Evolutionary conservation across 2,329 filamentous ascomycete species (phyloP), one percentile per base, ranked within the genome.

Genomic region (Iodosphaeria phyllophila): DNA sequence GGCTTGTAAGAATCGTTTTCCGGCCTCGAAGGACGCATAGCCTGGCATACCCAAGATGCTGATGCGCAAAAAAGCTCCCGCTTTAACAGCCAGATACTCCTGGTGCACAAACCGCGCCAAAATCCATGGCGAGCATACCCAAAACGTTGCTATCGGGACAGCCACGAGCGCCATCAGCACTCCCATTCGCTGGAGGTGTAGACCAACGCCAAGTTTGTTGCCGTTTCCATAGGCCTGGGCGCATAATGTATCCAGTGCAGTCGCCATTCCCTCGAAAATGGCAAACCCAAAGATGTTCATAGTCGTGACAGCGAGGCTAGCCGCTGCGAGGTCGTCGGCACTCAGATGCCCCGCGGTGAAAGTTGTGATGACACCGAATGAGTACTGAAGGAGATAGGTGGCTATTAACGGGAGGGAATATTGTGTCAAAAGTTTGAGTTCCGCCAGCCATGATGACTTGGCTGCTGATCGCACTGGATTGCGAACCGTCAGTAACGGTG

Each of bases 381-480:
- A 59, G 34, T 64, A 65, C 32, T 65, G 58, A 5, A 66, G 46
- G 1, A 65, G 39, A 31, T 63, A 65, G 1, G 60, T 65, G n/a
- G 54, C 43, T 25, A 60, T 54, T 12, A 65, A 43, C 5, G 61
- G 60, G 2, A 54, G 29, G 1, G 57, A 59, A 35, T 58, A 58
- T 30, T 42, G 46, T 24, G 30, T 16, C 9, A 39, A 36, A 9
- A 44, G 35, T 38, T 37, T 35, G 27, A 43, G 28, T 18, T 45
- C 41, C n/a, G n/a, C n/a, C n/a, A n/a, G n/a, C n/a, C n/a, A n/a
- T n/a, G n/a, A n/a, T n/a, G n/a, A n/a, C n/a, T n/a, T n/a, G n/a
- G n/a, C n/a, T n/a, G n/a, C n/a, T n/a, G n/a, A n/a, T n/a, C n/a
- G n/a, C n/a, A n/a, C n/a, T n/a, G n/a, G n/a, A n/a, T n/a, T n/a